A percentile compares a stretch with the other conserved stretches of the same genome.
Conservation (phyloP, 768 basidiomycete species). For the Tephrocybe sp. region DNA sequence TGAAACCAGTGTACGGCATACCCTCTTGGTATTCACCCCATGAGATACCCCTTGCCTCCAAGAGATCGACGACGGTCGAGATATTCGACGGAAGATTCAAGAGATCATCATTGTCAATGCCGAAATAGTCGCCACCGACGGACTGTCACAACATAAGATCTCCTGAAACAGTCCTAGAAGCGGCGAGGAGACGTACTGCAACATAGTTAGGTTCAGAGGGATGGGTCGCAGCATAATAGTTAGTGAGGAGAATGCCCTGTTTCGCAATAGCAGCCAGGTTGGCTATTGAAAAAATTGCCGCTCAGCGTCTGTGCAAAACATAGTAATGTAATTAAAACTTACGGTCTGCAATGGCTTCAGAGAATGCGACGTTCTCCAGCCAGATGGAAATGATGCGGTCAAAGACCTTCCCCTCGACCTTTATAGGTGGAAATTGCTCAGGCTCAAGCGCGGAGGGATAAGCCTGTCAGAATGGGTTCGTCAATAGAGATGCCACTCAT, state of each 20-base stretch:
- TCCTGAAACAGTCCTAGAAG: slow-evolving; percentile 14
- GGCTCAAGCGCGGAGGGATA: neutral
- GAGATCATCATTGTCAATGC: slow-evolving; percentile 36
- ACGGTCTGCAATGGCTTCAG: slow-evolving; percentile 22
- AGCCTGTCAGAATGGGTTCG: neutral
- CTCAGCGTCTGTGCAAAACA: neutral
- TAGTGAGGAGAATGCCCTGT: slow-evolving; percentile 47
- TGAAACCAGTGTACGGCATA: slow-evolving; percentile 47
- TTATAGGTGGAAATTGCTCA: neutral
- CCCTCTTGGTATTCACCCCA: slow-evolving; percentile 64
- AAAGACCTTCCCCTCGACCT: slow-evolving; percentile 23
- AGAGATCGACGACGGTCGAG: slow-evolving; percentile 56
- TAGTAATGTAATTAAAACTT: neutral
- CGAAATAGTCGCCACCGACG: slow-evolving; percentile 25
- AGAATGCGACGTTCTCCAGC: slow-evolving; percentile 61
- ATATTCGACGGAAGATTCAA: slow-evolving; percentile 40
- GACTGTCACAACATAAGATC: neutral
- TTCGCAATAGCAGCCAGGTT: slow-evolving; percentile 36
- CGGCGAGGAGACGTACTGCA: slow-evolving; percentile 27
- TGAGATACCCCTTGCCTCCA: slow-evolving; percentile 52
- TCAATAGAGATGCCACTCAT: too few relatives aligned
- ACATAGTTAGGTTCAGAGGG: slow-evolving; percentile 64
- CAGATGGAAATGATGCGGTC: slow-evolving; percentile 41
- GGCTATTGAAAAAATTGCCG: slow-evolving; percentile 7
- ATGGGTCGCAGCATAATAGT: slow-evolving; percentile 50